Evolutionary conservation across 441 rosid species (phyloP).

Genomic region (Eutrema salsugineum): DNA sequence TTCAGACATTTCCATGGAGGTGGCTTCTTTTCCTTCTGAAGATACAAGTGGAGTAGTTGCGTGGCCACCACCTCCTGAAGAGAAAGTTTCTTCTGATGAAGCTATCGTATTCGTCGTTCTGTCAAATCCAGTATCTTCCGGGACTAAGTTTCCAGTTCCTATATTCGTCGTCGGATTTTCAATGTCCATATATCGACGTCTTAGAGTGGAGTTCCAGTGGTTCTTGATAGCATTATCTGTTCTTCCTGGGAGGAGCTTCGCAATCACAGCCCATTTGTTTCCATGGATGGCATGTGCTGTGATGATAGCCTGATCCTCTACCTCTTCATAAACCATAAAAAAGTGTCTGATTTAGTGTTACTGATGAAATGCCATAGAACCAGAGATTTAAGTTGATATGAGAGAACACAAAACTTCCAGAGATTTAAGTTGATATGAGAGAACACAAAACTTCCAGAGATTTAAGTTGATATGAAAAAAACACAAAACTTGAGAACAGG

Average conservation of each 20-base stretch:
- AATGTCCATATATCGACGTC: constrained; percentile 44
- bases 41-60: constrained; percentile 48
- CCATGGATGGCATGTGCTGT: constrained; percentile 60
- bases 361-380: neutral
- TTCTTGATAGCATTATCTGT: constrained; percentile 74
- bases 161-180: constrained; percentile 20
- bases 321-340: constrained; percentile 39
- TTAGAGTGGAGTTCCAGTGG: constrained; percentile 70
- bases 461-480: neutral
- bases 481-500: neutral
- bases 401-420: neutral
- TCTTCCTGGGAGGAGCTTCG: constrained; percentile 62
- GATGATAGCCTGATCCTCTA: constrained; percentile 67
- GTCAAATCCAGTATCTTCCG: constrained; percentile 46
- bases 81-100: constrained; percentile 73
- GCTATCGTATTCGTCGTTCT: constrained; percentile 37
- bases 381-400: neutral
- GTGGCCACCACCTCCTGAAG: constrained; percentile 63
- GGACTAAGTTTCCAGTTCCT: constrained; percentile 30
- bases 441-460: neutral
- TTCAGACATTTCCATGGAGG: constrained; percentile 43
- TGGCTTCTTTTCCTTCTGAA: constrained; percentile 51
- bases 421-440: neutral
- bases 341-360: constrained; percentile 11
- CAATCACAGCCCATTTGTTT: constrained; percentile 71